phyloP scores from a whole-genome alignment of 2,329 filamentous ascomycete species.

The Lasiodiplodia citricola region DNA sequence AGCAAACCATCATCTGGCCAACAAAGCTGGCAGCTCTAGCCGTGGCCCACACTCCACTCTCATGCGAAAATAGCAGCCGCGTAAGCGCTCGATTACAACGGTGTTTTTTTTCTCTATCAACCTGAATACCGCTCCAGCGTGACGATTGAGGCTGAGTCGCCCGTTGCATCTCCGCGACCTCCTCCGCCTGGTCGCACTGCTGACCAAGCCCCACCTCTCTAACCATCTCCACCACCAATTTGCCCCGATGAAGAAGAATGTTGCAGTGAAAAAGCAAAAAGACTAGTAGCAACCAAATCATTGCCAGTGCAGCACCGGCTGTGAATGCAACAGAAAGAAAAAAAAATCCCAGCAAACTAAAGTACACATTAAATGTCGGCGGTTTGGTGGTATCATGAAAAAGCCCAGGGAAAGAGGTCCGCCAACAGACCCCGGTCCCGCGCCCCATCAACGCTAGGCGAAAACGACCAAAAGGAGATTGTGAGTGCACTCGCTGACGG shows the following conservation, averaged over 20 bases:
- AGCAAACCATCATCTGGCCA: not conserved
- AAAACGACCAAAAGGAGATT: slow-evolving; percentile 26
- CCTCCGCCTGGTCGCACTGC: not conserved
- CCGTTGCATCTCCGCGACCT: not conserved
- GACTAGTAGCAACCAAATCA: slow-evolving; percentile 10
- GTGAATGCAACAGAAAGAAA: slow-evolving; percentile 4
- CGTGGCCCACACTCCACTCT: not conserved
- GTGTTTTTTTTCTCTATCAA: slow-evolving; percentile 10
- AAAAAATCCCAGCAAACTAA: slow-evolving; percentile 6
- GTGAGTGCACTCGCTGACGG: slow-evolving; percentile 9
- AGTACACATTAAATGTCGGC: slow-evolving; percentile 27
- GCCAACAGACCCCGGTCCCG: slow-evolving; percentile 15
- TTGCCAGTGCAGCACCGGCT: not conserved
- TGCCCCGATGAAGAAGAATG: not conserved
- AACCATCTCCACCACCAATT: not conserved
- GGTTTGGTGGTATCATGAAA: slow-evolving; percentile 26
- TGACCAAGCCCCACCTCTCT: not conserved
- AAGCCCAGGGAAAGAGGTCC: slow-evolving; percentile 16
- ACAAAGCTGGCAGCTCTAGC: slow-evolving; percentile 1
- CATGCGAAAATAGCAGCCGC: slow-evolving; percentile 12
- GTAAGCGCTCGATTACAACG: slow-evolving; percentile 13
- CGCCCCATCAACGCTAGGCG: slow-evolving; percentile 24
- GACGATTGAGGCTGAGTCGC: slow-evolving; percentile 10
- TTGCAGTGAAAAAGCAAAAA: slow-evolving; percentile 5
- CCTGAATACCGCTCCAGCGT: not conserved